A percentile compares a stretch with the other conserved stretches of the same genome.
Evolutionary conservation across 768 basidiomycete genomes (phyloP).

Genomic region (Russula vinacea): DNA sequence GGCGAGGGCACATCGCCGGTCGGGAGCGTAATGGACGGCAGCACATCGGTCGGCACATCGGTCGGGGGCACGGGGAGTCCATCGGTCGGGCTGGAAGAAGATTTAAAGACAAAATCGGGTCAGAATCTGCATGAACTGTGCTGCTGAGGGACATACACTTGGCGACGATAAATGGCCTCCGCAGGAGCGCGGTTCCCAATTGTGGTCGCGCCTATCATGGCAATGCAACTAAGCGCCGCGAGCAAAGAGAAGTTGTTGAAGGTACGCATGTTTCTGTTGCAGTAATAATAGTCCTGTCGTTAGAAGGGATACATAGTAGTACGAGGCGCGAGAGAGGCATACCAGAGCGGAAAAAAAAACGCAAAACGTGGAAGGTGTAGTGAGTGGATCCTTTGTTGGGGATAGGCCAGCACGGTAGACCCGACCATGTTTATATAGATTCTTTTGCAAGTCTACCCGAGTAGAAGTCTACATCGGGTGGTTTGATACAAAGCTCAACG

Average conservation of each 20-base stretch:
- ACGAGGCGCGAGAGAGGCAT: not conserved
- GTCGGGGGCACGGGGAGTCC: no score
- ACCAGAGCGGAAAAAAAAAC: not conserved
- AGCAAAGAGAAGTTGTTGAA: not conserved
- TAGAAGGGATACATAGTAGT: not conserved
- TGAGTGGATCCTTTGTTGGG: not conserved
- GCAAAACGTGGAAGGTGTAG: not conserved
- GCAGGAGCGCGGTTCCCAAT: not conserved
- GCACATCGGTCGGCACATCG: no score
- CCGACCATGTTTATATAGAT: not conserved
- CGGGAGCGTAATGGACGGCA: no score
- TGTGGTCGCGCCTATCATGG: not conserved
- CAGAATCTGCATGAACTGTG: not conserved
- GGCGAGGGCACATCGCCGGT: no score
- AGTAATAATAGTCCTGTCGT: not conserved
- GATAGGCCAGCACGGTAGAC: no score
- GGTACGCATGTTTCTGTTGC: not conserved
- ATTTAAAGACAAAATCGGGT: not conserved
- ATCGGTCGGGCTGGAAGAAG: no score
- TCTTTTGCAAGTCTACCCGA: not conserved
- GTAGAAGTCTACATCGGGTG: no score
- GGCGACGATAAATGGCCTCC: not conserved
- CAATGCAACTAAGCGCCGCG: no score
- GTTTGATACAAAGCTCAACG: no score
- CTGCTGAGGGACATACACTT: not conserved